phyloP scores from a whole-genome alignment of 495 filamentous ascomycete genomes.

The Rusavskia elegans region DNA sequence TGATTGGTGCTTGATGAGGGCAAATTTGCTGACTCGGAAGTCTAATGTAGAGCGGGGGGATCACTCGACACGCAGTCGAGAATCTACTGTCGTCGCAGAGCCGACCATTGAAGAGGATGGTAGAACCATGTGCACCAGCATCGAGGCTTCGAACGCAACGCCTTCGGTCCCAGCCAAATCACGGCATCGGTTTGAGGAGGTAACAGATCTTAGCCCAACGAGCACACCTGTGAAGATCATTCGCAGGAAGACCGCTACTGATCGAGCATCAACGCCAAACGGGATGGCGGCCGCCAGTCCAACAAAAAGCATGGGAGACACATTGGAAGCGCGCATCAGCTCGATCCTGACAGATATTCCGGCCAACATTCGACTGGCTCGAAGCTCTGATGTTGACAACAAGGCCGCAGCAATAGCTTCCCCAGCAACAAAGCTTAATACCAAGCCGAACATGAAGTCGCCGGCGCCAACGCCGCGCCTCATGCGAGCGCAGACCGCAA shows the following conservation, averaged over 20 bases:
- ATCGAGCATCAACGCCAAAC: neutral
- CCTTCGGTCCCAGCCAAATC: neutral
- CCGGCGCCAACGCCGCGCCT: slow-evolving; percentile 1
- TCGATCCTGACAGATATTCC: slow-evolving; percentile 70
- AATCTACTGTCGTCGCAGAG: slow-evolving; percentile 2
- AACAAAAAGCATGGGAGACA: slow-evolving; percentile 32
- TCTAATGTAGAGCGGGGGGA: neutral
- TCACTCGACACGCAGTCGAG: slow-evolving; percentile 2
- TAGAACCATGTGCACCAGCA: neutral
- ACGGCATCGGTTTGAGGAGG: slow-evolving; percentile 4
- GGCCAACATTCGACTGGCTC: slow-evolving; percentile 58
- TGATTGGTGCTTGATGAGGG: too few relatives aligned
- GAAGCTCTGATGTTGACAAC: slow-evolving; percentile 26
- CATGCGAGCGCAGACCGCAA: slow-evolving; percentile 6
- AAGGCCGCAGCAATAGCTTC: too few relatives aligned
- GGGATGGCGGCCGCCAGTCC: neutral
- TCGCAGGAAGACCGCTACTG: neutral
- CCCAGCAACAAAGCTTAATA: neutral
- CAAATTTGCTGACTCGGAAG: too few relatives aligned
- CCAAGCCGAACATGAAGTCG: neutral
- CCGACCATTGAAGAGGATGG: neutral
- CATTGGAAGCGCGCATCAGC: slow-evolving; percentile 72
- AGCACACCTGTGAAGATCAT: slow-evolving; percentile 4
- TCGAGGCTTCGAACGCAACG: neutral
- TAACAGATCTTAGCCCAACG: slow-evolving; percentile 2